These are phyloP conservation scores for Saprolegnia parasitica DNA, from an alignment of 352 stramenopile species.

Conservation along the genomic window DNA sequence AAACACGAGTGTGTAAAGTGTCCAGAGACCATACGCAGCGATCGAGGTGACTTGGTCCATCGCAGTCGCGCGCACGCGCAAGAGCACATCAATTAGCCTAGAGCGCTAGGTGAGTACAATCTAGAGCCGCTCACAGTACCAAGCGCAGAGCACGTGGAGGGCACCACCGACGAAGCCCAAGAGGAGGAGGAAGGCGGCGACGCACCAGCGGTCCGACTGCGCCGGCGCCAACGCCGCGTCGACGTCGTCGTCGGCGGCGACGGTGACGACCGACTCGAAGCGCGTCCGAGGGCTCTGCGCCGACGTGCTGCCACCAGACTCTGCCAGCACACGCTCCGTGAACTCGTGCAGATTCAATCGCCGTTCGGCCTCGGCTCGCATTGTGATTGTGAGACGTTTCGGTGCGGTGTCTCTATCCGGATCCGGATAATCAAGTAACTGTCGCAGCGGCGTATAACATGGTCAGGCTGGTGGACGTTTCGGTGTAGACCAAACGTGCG, in stretches of 20 bases:
- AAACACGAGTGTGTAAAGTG: conserved; percentile 6
- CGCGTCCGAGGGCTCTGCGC: too few species aligned
- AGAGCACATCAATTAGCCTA: conserved; percentile 3
- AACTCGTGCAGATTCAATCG: neutral
- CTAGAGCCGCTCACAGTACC: neutral
- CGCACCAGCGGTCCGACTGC: neutral
- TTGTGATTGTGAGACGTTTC: neutral
- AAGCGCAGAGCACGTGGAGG: conserved; percentile 37
- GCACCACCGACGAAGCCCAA: conserved; percentile 75
- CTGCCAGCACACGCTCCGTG: neutral
- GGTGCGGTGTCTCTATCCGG: neutral
- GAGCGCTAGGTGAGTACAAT: neutral
- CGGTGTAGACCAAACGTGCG: too few species aligned
- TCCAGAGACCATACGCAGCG: conserved; percentile 6
- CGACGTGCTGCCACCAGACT: neutral
- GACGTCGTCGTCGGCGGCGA: neutral
- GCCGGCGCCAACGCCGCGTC: neutral
- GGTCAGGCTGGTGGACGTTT: too few species aligned
- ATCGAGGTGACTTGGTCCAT: neutral
- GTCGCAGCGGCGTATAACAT: too few species aligned
- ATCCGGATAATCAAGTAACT: neutral
- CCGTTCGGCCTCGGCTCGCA: neutral
- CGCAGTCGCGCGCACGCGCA: neutral
- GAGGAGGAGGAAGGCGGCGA: conserved; percentile 58
- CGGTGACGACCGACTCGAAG: neutral